Evolutionary conservation across 176 grass and related monocot genomes (phyloP), one percentile per base, ranked within the genome.

Genomic region (Secale cereale): DNA sequence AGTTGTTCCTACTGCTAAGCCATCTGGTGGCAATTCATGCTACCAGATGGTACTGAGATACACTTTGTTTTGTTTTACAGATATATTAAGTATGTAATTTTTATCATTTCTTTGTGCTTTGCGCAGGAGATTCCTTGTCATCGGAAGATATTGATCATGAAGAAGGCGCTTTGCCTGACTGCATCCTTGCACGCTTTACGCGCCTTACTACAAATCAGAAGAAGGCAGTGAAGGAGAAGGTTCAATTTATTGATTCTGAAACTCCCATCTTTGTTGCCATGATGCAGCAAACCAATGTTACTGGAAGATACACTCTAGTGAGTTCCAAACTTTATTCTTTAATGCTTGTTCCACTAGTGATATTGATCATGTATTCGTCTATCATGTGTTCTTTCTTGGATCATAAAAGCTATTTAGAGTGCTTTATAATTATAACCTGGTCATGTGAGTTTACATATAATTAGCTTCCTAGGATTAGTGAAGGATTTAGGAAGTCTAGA

Each of bases 281-380:
- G 72, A 75, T 75, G 72, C 72, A 75, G 20, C 29, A 75, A 16
- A 52, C 72, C 43, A 75, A 75, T 75, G 72, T 75, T 52, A 20
- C 72, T 12, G 43, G 72, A 75, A 75, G 72, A 52, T 75, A 52
- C 72, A 75, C 43, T 30, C 15, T 75, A 31, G 72, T 75, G 26
- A 75, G 72, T 75, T 75, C 26, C 43, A 19, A 19, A 75, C 28
- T 52, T 75, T 52, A 52, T 75, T 31, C 43, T 30, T 20, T 75
- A 48, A 74, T 48, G 70, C 40, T 74, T 74, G 23, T 74, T 74
- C 14, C 14, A 74, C 40, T 48, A 48, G 23, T 43, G 0, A 25
- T 73, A 28, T 4, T 8, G 40, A 74, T 27, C n/a, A 27, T 45
- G 5, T 13, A 43, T 74, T 74, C 9, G 41, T 48, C 70, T 29